Evolutionary conservation across 257 asterid species (phyloP).

Genomic region (Solanum peruvianum): DNA sequence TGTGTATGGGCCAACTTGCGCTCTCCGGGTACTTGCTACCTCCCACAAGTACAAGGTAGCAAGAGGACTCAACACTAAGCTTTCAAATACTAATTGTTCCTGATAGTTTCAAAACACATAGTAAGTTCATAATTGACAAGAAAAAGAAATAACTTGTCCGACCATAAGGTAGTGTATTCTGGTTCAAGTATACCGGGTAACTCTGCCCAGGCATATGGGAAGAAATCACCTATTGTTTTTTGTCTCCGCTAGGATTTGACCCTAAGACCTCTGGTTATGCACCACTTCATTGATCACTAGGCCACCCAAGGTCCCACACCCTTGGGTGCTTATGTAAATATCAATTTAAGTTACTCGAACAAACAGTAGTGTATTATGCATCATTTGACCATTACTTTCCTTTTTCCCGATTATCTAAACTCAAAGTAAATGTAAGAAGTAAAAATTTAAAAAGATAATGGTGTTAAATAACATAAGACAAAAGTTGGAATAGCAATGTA

Average conservation of each 20-base stretch:
- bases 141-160: not conserved
- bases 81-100: not conserved
- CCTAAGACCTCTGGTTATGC: not conserved
- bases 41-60: not conserved
- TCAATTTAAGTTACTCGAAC: not conserved
- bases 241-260: not conserved
- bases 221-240: not conserved
- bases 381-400: not conserved
- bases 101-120: not conserved
- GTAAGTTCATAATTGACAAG: not conserved
- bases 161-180: not conserved
- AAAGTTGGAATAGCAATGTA: not conserved
- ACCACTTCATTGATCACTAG: not conserved
- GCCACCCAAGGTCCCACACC: not conserved
- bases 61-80: not conserved
- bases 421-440: not conserved
- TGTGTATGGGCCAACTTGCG: not conserved
- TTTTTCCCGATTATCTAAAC: not conserved
- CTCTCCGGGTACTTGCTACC: not conserved
- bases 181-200: not conserved
- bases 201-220: not conserved
- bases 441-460: not conserved
- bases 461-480: not conserved
- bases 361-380: not conserved
- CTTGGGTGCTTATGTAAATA: not conserved